A percentile compares a stretch with the other conserved stretches of the same genome.
Conservation (phyloP, 495 filamentous ascomycete species). For the Annulohypoxylon nitens region DNA sequence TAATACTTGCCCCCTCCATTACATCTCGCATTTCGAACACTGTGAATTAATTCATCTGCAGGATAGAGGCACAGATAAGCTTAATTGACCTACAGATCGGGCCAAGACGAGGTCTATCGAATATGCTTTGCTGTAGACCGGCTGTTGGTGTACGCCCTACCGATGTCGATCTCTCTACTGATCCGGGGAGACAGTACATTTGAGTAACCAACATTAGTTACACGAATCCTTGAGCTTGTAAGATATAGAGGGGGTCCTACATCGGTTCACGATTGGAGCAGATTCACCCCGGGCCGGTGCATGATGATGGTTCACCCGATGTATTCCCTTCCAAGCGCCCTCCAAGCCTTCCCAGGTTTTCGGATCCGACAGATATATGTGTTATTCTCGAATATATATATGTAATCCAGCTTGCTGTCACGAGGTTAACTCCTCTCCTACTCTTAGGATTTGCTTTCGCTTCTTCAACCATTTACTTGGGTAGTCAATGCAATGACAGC, state of each 20-base stretch:
- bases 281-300: slow-evolving; percentile 37
- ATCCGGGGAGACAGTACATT: slow-evolving; percentile 21
- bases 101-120: background rate
- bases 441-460: background rate
- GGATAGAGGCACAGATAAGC: background rate
- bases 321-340: slow-evolving; percentile 28
- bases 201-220: slow-evolving; percentile 17
- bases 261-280: slow-evolving; percentile 28
- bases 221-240: background rate
- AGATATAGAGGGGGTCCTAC: background rate
- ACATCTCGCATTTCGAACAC: background rate
- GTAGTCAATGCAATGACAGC: slow-evolving; percentile 27
- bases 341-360: slow-evolving; percentile 11
- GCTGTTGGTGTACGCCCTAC: slow-evolving; percentile 23
- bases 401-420: background rate
- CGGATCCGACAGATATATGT: slow-evolving; percentile 18
- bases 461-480: background rate
- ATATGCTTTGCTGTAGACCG: slow-evolving; percentile 17
- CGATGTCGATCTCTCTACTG: slow-evolving; percentile 19
- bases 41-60: background rate
- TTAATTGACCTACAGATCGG: slow-evolving; percentile 14
- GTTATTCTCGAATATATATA: slow-evolving; percentile 16
- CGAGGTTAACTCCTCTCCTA: background rate
- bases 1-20: background rate
- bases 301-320: slow-evolving; percentile 26